Evolutionary conservation across 1,284 basidiomycete species (phyloP), one percentile per base, ranked within the genome.

Genomic region (Naganishia sp.): DNA sequence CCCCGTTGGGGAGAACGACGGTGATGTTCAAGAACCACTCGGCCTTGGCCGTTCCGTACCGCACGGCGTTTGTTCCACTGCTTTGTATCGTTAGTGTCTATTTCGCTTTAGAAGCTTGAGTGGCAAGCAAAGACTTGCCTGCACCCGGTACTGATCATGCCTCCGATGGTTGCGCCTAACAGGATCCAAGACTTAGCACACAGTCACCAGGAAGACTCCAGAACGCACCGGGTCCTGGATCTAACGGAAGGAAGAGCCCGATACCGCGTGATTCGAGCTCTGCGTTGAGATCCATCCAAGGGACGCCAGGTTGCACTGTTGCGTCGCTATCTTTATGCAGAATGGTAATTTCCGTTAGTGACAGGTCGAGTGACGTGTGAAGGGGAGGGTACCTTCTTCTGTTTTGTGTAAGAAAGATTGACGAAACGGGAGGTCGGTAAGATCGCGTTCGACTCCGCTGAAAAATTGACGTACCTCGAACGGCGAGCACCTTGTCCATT

Each of bases 91-190:
- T 48, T 33, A 50, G 55, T 5, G 2, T 61, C 33, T 23, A 25
- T 7, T 16, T 69, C 44, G 71, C 73, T 21, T 21, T 21, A 21
- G 21, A 21, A 21, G 21, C 21, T 21, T 16, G 65, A 68, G 11
- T 7, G 11, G 16, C 1, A 21, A 5, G 31, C 36, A n/a, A 42
- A 6, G n/a, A 70, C 74, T 5, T 46, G 64, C 88, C 88, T 70
- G 88, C 88, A 90, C 0, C 90, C 89, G 0, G 89, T 94, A 56
- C 88, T 88, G 31, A 92, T 83, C 92, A 98, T 96, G 0, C 94
- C 94, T 33, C 93, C 94, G 43, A 96, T 88, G 0, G 90, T 92
- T 0, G 93, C 92, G 9, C 82, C 57, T 61, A 13, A 11, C 15
- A 81, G 25, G 79, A 77, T 64, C 77, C 78, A 11, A 90, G 6